phyloP scores from a whole-genome alignment of 2,329 filamentous ascomycete genomes.

The Podosphaera leucotricha region DNA sequence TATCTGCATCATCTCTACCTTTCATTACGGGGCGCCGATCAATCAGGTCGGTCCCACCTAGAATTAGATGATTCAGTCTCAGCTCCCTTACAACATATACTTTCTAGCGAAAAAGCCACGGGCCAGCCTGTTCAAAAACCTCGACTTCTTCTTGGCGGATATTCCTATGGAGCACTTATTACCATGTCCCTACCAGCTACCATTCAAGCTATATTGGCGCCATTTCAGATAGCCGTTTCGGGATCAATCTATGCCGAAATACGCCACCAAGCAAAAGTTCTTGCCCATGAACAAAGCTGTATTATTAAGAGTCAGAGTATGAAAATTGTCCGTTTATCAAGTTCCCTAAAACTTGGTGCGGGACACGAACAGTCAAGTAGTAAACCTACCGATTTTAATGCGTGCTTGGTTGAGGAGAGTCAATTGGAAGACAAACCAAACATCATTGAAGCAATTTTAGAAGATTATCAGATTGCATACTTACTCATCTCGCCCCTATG shows the following conservation, averaged over 20 bases:
- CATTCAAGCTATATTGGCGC: conserved; percentile 18
- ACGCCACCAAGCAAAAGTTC: conserved; percentile 39
- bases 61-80: conserved; percentile 6
- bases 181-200: conserved; percentile 45
- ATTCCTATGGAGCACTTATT: conserved; percentile 78
- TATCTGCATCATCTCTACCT: conserved; percentile 33
- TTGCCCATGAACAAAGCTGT: conserved; percentile 22
- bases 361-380: too few relatives aligned
- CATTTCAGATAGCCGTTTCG: conserved; percentile 31
- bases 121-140: not conserved
- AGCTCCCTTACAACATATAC: conserved; percentile 11
- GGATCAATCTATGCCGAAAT: conserved; percentile 44
- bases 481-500: conserved; percentile 46
- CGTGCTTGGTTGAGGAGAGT: not conserved
- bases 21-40: not conserved
- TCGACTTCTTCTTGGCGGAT: conserved; percentile 44
- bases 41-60: not conserved
- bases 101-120: not conserved
- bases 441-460: conserved; percentile 2
- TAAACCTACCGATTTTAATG: not conserved
- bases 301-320: not conserved
- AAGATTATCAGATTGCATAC: conserved; percentile 23
- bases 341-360: too few relatives aligned
- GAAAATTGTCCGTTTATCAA: too few relatives aligned
- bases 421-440: not conserved